phyloP scores from a whole-genome alignment of 306 rosid genomes.

The Pueraria montana region DNA sequence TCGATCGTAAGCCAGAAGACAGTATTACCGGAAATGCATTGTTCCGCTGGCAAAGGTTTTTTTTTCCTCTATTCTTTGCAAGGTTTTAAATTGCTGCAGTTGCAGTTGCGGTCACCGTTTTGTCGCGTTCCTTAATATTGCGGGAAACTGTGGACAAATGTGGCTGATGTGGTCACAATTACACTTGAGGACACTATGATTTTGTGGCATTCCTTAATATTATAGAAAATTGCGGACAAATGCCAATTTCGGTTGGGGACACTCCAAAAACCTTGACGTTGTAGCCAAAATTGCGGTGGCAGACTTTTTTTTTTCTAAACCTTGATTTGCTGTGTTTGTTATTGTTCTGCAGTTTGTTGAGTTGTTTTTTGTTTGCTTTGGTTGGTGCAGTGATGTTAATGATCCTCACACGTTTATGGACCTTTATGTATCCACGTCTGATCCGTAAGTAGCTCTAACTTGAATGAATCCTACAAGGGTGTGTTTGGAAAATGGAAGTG shows the following conservation, averaged over 20 bases:
- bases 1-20: constrained; percentile 77
- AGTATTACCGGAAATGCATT: constrained; percentile 73
- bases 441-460: constrained; percentile 74
- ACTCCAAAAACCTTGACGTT: neutral
- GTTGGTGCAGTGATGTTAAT: constrained; percentile 72
- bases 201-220: neutral
- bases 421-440: constrained; percentile 78
- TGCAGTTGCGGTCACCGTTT: neutral
- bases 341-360: constrained; percentile 2
- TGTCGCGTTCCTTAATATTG: neutral
- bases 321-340: neutral
- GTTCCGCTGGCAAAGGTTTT: constrained; percentile 97
- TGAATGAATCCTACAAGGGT: constrained; percentile 32
- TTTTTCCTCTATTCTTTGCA: no score
- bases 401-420: constrained; percentile 94
- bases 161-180: neutral
- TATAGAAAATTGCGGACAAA: neutral
- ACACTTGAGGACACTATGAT: neutral
- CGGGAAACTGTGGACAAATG: neutral
- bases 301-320: neutral
- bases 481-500: neutral
- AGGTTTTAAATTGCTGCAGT: no score
- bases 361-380: constrained; percentile 25
- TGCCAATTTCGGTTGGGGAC: neutral
- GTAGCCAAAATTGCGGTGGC: neutral